Evolutionary conservation across 495 filamentous ascomycete species (phyloP).

Genomic region (Aspergillus nidulans): DNA sequence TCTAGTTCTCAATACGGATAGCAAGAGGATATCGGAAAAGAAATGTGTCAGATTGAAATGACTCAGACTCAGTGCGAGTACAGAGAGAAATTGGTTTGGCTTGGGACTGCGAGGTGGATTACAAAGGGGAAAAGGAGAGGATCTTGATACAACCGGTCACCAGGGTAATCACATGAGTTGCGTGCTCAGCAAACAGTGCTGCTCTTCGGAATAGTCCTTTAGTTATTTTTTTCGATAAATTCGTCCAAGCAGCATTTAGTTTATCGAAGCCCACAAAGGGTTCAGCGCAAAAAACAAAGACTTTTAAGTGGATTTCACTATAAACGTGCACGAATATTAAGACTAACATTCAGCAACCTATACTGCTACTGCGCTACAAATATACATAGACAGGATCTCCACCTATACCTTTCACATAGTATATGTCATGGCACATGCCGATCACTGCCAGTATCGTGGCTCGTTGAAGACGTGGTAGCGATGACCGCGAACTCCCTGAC

Average conservation of each 20-base stretch:
- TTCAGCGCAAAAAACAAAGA: background rate
- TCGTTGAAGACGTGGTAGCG: slow-evolving; percentile 94
- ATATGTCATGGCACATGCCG: background rate
- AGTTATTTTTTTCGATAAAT: no score
- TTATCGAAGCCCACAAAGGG: background rate
- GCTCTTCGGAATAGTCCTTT: no score
- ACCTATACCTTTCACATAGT: background rate
- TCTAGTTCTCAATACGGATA: no score
- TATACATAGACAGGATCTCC: background rate
- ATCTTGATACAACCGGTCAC: background rate
- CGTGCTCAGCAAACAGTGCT: no score
- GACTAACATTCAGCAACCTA: background rate
- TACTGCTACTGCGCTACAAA: background rate
- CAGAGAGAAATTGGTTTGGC: background rate
- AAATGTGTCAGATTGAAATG: no score
- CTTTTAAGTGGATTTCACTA: background rate
- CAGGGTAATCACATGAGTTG: no score
- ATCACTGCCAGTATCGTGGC: slow-evolving; percentile 65
- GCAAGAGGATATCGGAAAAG: no score
- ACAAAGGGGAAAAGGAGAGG: background rate
- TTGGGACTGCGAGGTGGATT: background rate
- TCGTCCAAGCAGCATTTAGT: no score
- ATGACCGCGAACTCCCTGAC: slow-evolving; percentile 83
- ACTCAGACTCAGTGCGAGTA: no score
- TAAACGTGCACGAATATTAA: background rate